phyloP scores from a whole-genome alignment of 805 yeast genomes.

The Wickerhamomyces chaumierensis region DNA sequence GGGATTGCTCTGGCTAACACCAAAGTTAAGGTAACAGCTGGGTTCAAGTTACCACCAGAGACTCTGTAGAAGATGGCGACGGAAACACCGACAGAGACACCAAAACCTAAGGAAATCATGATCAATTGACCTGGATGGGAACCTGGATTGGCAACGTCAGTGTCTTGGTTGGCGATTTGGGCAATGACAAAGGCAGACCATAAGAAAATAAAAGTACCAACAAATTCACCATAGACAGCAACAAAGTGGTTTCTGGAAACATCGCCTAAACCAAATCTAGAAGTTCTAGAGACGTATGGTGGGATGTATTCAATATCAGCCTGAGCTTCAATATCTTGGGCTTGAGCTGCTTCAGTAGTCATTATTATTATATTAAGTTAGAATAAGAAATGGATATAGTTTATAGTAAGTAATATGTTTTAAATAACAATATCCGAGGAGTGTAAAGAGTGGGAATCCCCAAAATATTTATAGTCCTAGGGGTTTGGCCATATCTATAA shows the following conservation, averaged over 20 bases:
- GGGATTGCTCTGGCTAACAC: conserved; percentile 64
- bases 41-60: conserved; percentile 86
- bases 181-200: conserved; percentile 79
- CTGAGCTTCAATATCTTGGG: conserved; percentile 28
- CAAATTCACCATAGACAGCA: conserved; percentile 71
- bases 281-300: conserved; percentile 22
- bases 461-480: too few species aligned
- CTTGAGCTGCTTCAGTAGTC: conserved; percentile 7
- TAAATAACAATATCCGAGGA: neutral
- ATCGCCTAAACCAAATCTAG: conserved; percentile 29
- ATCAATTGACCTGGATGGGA: conserved; percentile 57
- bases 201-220: conserved; percentile 77
- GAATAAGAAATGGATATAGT: neutral
- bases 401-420: neutral
- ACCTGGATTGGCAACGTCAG: conserved; percentile 23
- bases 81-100: conserved; percentile 70
- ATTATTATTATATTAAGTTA: neutral
- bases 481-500: too few species aligned
- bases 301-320: conserved; percentile 27
- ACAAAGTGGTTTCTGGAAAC: conserved; percentile 46
- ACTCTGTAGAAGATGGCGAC: conserved; percentile 61
- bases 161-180: conserved; percentile 63
- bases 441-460: too few species aligned
- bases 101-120: conserved; percentile 81
- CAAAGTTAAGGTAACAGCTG: conserved; percentile 72